Percentiles rank a stretch among this genome's conserved stretches.
Conservation (phyloP, 2,329 filamentous ascomycete genomes). For the Microthyrium microscopicum region DNA sequence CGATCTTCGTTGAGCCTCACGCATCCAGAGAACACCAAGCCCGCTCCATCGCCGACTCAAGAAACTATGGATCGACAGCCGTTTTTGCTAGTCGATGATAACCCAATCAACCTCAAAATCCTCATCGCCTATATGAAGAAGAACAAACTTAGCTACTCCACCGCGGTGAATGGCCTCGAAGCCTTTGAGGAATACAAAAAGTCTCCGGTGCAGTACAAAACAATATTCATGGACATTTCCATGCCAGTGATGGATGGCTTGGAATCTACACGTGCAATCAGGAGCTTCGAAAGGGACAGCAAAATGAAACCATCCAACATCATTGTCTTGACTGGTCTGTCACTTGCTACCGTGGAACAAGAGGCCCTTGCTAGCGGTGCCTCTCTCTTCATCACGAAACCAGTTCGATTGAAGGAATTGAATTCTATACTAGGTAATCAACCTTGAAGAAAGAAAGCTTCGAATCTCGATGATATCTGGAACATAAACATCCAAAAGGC, state of each 20-base stretch:
- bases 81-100: conserved; percentile 21
- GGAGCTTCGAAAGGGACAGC: conserved; percentile 13
- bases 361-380: conserved; percentile 17
- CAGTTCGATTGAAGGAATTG: conserved; percentile 16
- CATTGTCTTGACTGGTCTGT: conserved; percentile 17
- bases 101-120: conserved; percentile 22
- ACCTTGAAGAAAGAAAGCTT: too few species aligned
- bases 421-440: conserved; percentile 6
- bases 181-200: conserved; percentile 14
- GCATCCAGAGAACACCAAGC: background rate
- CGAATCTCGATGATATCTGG: too few species aligned
- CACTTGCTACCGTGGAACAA: conserved; percentile 12
- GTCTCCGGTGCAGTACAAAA: background rate
- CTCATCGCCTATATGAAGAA: conserved; percentile 21
- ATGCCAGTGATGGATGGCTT: conserved; percentile 40
- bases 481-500: too few species aligned
- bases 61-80: conserved; percentile 11
- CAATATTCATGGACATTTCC: conserved; percentile 31
- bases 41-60: background rate
- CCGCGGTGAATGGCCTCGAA: conserved; percentile 21
- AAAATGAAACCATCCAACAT: conserved; percentile 7
- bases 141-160: conserved; percentile 14
- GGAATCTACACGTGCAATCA: conserved; percentile 26
- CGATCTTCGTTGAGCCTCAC: too few species aligned
- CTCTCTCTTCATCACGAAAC: conserved; percentile 18